Percentiles rank a stretch among this genome's conserved stretches.
phyloP scores from a whole-genome alignment of 2,329 filamentous ascomycete genomes.

The Scedosporium dehoogii region DNA sequence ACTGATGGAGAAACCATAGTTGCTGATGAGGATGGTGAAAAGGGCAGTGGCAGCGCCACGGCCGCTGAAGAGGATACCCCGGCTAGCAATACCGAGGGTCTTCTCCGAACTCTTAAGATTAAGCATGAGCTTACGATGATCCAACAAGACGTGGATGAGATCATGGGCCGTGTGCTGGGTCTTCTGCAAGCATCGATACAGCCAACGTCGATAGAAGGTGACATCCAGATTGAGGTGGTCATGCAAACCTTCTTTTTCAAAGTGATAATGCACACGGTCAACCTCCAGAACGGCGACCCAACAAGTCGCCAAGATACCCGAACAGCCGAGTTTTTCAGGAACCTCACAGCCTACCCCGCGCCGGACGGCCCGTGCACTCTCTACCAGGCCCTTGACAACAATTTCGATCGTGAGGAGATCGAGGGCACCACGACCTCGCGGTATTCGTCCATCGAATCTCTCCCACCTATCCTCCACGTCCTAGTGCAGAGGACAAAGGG shows the following conservation, averaged over 20 bases:
- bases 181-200: conserved; percentile 83
- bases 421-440: conserved; percentile 51
- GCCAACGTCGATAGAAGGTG: conserved; percentile 50
- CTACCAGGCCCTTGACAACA: conserved; percentile 75
- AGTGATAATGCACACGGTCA: conserved; percentile 49
- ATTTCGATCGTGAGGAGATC: conserved; percentile 72
- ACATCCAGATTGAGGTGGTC: conserved; percentile 71
- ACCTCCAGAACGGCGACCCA: conserved; percentile 24
- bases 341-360: conserved; percentile 50
- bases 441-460: conserved; percentile 36
- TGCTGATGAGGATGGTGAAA: neutral
- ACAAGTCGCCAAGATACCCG: conserved; percentile 9
- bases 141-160: conserved; percentile 94
- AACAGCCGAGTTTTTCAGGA: conserved; percentile 42
- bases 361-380: conserved; percentile 48
- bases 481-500: conserved; percentile 77
- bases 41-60: neutral
- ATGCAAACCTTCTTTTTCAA: conserved; percentile 60
- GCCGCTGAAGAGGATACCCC: neutral
- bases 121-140: conserved; percentile 13
- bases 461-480: conserved; percentile 81
- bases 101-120: conserved; percentile 31
- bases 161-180: conserved; percentile 85
- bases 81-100: conserved; percentile 21
- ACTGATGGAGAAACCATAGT: neutral